Percentiles rank a stretch among this genome's conserved stretches.
These are phyloP conservation scores for Articulospora tetracladia DNA, from an alignment of 495 filamentous ascomycete genomes.

Conservation along the genomic window DNA sequence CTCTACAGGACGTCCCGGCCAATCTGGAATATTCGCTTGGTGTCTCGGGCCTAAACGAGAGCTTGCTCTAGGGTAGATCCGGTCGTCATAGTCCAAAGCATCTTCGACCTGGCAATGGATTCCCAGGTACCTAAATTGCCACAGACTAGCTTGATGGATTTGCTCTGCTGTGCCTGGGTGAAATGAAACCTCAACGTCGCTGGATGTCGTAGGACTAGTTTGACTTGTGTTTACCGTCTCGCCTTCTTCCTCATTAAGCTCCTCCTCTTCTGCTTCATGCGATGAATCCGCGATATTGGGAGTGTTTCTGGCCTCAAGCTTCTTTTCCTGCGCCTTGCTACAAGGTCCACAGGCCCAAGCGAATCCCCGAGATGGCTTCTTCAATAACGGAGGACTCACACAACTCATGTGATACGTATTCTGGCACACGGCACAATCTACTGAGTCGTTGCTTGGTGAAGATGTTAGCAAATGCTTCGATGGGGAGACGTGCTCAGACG, in stretches of 20 bases:
- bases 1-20: slow-evolving; percentile 81
- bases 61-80: slow-evolving; percentile 93
- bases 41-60: slow-evolving; percentile 89
- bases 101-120: slow-evolving; percentile 97
- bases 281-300: slow-evolving; percentile 52
- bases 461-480: slow-evolving; percentile 26
- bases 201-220: slow-evolving; percentile 54
- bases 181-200: slow-evolving; percentile 44
- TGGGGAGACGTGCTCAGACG: slow-evolving; percentile 26
- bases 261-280: slow-evolving; percentile 74
- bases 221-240: slow-evolving; percentile 55
- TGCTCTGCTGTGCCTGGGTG: slow-evolving; percentile 85
- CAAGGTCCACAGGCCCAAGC: slow-evolving; percentile 97
- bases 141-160: slow-evolving; percentile 84
- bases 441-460: slow-evolving; percentile 73
- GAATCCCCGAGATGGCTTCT: slow-evolving; percentile 97
- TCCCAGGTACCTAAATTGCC: slow-evolving; percentile 94
- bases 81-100: slow-evolving; percentile 94
- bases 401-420: slow-evolving; percentile 99
- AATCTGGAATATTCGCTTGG: slow-evolving; percentile 80
- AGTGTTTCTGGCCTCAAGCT: slow-evolving; percentile 86
- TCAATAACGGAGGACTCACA: slow-evolving; percentile 85
- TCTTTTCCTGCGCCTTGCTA: slow-evolving; percentile 88
- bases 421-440: slow-evolving; percentile 92
- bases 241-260: slow-evolving; percentile 69